These are phyloP conservation scores for Ceratorhiza oryzae-sativae DNA, from an alignment of 1,284 basidiomycete genomes.

Conservation along the genomic window DNA sequence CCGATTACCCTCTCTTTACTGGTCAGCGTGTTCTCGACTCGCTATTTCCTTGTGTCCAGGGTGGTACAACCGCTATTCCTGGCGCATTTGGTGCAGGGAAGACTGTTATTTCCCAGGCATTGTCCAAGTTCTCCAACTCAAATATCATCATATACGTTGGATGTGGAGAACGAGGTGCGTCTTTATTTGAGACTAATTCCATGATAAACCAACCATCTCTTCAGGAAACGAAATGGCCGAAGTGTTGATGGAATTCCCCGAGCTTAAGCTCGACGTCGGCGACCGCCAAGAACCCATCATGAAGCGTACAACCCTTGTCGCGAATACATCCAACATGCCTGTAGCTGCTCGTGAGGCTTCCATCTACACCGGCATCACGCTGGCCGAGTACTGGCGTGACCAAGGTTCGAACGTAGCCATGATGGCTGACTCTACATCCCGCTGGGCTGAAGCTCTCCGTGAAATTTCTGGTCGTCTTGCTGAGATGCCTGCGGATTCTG, in stretches of 20 bases:
- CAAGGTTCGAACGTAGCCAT: slow-evolving; percentile 98
- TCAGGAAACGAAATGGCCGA: slow-evolving; percentile 88
- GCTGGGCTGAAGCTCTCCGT: slow-evolving; percentile 99
- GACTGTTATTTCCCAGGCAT: slow-evolving; percentile 95
- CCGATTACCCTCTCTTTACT: slow-evolving; percentile 91
- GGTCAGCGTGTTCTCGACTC: slow-evolving; percentile 98
- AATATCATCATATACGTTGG: slow-evolving; percentile 99
- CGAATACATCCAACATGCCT: slow-evolving; percentile 99
- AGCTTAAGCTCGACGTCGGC: slow-evolving; percentile 90
- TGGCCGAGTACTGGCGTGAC: slow-evolving; percentile 99
- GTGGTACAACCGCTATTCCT: slow-evolving; percentile 98
- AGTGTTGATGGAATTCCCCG: slow-evolving; percentile 78
- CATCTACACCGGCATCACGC: slow-evolving; percentile 99
- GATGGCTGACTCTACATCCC: slow-evolving; percentile 99
- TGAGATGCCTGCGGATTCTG: slow-evolving; percentile 99
- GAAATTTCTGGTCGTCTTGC: slow-evolving; percentile 99
- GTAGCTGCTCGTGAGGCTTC: slow-evolving; percentile 99
- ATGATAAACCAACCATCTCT: slow-evolving; percentile 22
- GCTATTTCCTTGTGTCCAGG: slow-evolving; percentile 98
- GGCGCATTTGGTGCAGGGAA: slow-evolving; percentile 99
- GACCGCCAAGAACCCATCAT: slow-evolving; percentile 98
- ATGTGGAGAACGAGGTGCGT: slow-evolving; percentile 87
- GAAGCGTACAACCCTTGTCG: slow-evolving; percentile 99
- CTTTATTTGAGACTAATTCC: neutral
- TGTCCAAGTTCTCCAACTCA: slow-evolving; percentile 99